These are phyloP conservation scores for Xylaria sp. DNA, from an alignment of 2,329 filamentous ascomycete species.

Conservation along the genomic window DNA sequence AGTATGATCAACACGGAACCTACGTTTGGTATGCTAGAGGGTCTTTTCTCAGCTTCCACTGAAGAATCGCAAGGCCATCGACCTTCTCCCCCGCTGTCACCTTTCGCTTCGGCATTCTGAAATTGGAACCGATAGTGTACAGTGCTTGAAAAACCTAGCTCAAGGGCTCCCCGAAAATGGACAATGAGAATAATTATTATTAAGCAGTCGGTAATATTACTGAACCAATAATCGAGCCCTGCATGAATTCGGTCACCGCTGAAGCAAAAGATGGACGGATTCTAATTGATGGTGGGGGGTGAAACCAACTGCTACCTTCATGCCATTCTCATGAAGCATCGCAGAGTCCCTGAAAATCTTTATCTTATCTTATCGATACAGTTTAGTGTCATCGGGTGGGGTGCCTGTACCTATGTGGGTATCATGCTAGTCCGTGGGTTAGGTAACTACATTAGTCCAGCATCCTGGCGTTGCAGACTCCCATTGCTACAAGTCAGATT, in stretches of 20 bases:
- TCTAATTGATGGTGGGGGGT: constrained; percentile 13
- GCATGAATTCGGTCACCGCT: background rate
- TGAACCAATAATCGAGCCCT: background rate
- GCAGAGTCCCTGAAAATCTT: constrained; percentile 34
- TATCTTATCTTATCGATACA: constrained; percentile 41
- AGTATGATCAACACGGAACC: constrained; percentile 5
- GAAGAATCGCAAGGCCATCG: constrained; percentile 36
- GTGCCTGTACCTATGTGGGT: too few relatives aligned
- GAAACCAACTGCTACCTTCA: background rate
- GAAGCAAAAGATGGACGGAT: constrained; percentile 10
- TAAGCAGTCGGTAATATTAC: background rate
- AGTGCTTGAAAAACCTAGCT: background rate
- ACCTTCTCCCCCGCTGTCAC: constrained; percentile 38
- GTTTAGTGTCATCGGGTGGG: too few relatives aligned
- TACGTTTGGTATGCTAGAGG: constrained; percentile 39
- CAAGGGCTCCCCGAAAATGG: background rate
- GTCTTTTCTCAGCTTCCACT: constrained; percentile 40
- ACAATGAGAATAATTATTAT: background rate
- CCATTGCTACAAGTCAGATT: too few relatives aligned
- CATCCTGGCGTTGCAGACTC: too few relatives aligned
- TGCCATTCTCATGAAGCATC: constrained; percentile 7
- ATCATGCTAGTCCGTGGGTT: background rate
- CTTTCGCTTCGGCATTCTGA: constrained; percentile 37
- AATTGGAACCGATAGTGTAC: constrained; percentile 1
- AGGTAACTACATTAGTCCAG: background rate